Conservation (phyloP, 208 protist genomes). For the Acanthamoeba lenticulata region DNA sequence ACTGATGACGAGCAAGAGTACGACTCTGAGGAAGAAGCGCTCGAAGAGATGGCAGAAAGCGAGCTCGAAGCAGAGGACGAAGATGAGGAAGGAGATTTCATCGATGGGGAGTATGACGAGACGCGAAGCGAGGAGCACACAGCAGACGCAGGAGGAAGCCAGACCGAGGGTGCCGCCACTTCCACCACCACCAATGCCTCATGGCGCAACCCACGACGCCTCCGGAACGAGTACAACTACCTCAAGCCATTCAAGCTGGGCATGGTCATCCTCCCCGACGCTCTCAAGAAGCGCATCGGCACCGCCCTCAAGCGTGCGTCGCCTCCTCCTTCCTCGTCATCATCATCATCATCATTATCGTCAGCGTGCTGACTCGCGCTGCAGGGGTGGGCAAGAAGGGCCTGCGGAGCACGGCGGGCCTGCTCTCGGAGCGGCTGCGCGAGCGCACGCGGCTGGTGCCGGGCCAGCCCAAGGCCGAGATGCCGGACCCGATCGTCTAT, state of each 20-base stretch:
- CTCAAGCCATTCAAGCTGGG: background rate
- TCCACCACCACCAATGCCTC: background rate
- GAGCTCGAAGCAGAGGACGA: background rate
- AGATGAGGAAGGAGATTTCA: background rate
- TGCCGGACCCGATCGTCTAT: slow-evolving; percentile 45
- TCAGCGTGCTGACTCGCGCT: background rate
- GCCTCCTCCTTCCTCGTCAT: background rate
- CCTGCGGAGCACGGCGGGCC: background rate
- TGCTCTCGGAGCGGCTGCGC: background rate
- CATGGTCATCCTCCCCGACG: slow-evolving; percentile 36
- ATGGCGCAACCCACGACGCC: background rate
- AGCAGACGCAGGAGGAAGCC: background rate
- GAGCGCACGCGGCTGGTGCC: slow-evolving; percentile 50
- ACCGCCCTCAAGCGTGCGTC: background rate
- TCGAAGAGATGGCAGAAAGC: background rate
- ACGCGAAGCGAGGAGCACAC: background rate
- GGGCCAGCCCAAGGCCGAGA: background rate
- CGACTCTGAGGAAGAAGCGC: background rate
- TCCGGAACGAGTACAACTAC: background rate
- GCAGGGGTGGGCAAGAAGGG: slow-evolving; percentile 1
- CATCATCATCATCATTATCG: background rate
- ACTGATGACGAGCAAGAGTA: background rate
- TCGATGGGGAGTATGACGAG: background rate
- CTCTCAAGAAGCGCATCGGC: slow-evolving; percentile 6
- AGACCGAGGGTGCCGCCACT: background rate